Evolutionary conservation across 352 stramenopile species (phyloP).

Genomic region (Albugo laibachii): DNA sequence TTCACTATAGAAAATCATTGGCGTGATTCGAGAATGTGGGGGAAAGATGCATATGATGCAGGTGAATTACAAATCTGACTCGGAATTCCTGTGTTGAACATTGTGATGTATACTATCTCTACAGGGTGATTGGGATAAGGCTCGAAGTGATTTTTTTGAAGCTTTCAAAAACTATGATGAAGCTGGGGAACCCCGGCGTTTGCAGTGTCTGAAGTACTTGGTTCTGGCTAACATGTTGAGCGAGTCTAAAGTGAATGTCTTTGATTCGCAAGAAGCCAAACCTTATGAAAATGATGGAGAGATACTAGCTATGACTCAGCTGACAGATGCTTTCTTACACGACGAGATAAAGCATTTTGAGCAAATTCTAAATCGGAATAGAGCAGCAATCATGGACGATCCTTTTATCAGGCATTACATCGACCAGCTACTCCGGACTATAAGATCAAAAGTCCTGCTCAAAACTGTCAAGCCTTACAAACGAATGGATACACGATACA

Average conservation of each 20-base stretch:
- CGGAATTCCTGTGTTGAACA: no score
- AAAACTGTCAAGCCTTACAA: conserved; percentile 89
- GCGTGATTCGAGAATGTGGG: conserved; percentile 88
- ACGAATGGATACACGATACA: conserved; percentile 82
- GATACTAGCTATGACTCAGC: conserved; percentile 89
- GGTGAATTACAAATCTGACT: no score
- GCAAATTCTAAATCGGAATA: conserved; percentile 69
- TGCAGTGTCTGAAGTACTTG: conserved; percentile 90
- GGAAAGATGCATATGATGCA: conserved; percentile 94
- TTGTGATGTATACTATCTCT: background rate
- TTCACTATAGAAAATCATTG: conserved; percentile 75
- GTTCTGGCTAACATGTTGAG: conserved; percentile 91
- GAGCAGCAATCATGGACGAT: conserved; percentile 84
- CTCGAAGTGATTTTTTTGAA: conserved; percentile 86
- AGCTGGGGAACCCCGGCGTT: conserved; percentile 78
- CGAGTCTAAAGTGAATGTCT: conserved; percentile 88
- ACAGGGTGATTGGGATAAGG: conserved; percentile 82
- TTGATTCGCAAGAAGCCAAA: conserved; percentile 86
- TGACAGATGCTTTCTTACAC: conserved; percentile 87
- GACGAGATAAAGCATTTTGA: conserved; percentile 93
- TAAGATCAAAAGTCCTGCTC: conserved; percentile 88
- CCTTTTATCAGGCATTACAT: conserved; percentile 92
- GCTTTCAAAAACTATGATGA: conserved; percentile 94
- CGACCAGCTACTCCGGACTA: conserved; percentile 84
- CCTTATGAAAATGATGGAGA: conserved; percentile 90